These are phyloP conservation scores for Diplodia intermedia DNA, from an alignment of 2,329 filamentous ascomycete species.

Conservation along the genomic window DNA sequence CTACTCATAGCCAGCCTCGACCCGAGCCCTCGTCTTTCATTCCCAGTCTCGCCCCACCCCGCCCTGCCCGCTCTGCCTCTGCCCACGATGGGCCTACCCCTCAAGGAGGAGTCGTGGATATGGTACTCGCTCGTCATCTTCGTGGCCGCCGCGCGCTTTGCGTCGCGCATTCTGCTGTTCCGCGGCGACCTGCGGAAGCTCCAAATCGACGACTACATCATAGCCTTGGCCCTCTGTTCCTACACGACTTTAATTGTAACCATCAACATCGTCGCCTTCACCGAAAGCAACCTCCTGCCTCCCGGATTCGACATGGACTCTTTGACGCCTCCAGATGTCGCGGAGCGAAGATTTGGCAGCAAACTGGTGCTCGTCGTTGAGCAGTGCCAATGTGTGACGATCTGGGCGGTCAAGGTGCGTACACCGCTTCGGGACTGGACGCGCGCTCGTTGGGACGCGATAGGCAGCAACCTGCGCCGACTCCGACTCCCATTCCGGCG, in stretches of 20 bases:
- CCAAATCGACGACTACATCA: conserved; percentile 65
- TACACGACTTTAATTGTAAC: conserved; percentile 60
- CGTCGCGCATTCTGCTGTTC: conserved; percentile 55
- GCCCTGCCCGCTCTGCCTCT: not conserved
- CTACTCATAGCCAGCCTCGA: conserved; percentile 26
- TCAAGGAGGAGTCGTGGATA: conserved; percentile 55
- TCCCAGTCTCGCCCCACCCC: not conserved
- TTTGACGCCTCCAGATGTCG: conserved; percentile 43
- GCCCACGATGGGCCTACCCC: conserved; percentile 34
- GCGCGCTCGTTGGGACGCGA: not conserved
- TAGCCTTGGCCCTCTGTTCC: conserved; percentile 58
- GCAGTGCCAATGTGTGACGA: conserved; percentile 46
- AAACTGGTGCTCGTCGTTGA: conserved; percentile 51
- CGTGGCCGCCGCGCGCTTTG: conserved; percentile 50
- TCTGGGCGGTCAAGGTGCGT: conserved; percentile 44
- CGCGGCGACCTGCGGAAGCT: conserved; percentile 54
- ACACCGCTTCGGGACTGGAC: not conserved
- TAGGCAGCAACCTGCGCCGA: not conserved
- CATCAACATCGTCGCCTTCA: conserved; percentile 53
- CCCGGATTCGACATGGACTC: conserved; percentile 54
- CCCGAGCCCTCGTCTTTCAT: conserved; percentile 10
- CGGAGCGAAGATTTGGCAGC: conserved; percentile 49
- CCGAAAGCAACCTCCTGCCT: conserved; percentile 54
- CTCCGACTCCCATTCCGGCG: not conserved
- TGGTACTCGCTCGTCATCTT: conserved; percentile 53